Evolutionary conservation across 768 basidiomycete genomes (phyloP).

Genomic region (Pleurotus eryngii): DNA sequence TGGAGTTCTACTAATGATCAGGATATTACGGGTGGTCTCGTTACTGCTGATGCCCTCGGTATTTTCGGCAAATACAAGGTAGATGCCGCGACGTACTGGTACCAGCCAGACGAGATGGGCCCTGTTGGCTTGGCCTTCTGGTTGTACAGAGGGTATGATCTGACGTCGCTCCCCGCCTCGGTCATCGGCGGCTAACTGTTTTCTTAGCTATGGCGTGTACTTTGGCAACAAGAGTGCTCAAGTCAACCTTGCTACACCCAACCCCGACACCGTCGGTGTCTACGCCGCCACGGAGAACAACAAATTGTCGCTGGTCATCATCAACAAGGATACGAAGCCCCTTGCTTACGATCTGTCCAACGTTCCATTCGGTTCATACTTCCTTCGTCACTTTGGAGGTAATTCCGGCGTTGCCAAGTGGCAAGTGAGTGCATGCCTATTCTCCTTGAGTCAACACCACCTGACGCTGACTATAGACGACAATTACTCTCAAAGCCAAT

Average conservation of each 20-base stretch:
- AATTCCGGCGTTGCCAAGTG: conserved; percentile 50
- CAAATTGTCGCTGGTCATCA: conserved; percentile 41
- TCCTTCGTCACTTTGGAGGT: conserved; percentile 56
- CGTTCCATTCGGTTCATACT: conserved; percentile 46
- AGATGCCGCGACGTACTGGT: conserved; percentile 55
- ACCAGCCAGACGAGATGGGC: conserved; percentile 40
- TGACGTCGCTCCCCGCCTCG: neutral
- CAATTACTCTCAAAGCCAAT: conserved; percentile 25
- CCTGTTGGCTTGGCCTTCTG: conserved; percentile 54
- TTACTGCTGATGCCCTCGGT: conserved; percentile 49
- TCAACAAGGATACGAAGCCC: conserved; percentile 48
- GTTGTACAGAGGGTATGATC: conserved; percentile 50
- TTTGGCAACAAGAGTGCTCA: conserved; percentile 44
- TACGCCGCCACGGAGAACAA: conserved; percentile 42
- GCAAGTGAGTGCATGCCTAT: conserved; percentile 34
- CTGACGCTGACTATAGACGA: conserved; percentile 19
- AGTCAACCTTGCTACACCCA: conserved; percentile 38
- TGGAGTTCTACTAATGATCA: conserved; percentile 46
- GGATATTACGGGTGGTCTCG: conserved; percentile 51
- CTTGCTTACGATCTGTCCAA: conserved; percentile 39
- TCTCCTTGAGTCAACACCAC: neutral
- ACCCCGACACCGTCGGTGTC: conserved; percentile 40
- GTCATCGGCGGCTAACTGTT: neutral
- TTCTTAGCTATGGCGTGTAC: conserved; percentile 37
- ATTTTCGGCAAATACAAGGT: conserved; percentile 48